Conservation (phyloP, 768 basidiomycete species). For the Coprinopsis cinerea region DNA sequence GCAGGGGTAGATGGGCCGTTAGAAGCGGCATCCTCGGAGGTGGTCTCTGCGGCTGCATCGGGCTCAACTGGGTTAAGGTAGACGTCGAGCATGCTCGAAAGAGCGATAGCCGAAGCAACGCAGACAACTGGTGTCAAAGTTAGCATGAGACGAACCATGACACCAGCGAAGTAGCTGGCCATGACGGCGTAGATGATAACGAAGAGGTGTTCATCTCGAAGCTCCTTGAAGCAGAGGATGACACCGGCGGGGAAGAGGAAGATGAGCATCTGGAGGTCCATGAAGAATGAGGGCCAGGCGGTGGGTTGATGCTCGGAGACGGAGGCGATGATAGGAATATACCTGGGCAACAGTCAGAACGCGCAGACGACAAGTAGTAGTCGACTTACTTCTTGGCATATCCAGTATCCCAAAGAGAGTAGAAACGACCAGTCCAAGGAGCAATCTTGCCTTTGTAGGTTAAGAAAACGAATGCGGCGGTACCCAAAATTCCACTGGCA, state of each 20-base stretch:
- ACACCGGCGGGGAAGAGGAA: constrained; percentile 98
- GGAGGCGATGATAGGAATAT: constrained; percentile 97
- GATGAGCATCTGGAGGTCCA: constrained; percentile 97
- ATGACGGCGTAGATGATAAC: constrained; percentile 97
- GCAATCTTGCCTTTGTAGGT: constrained; percentile 95
- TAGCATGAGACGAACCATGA: constrained; percentile 99
- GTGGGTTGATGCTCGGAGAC: constrained; percentile 99
- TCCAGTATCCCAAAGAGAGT: constrained; percentile 98
- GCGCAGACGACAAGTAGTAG: constrained; percentile 6
- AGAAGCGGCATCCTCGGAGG: constrained; percentile 20
- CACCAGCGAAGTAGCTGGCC: constrained; percentile 97
- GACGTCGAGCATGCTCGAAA: constrained; percentile 82
- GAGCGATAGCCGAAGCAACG: constrained; percentile 84
- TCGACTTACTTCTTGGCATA: constrained; percentile 88
- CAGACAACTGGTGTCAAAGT: constrained; percentile 97
- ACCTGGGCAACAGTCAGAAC: constrained; percentile 36
- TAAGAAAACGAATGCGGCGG: constrained; percentile 66
- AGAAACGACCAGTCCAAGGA: constrained; percentile 99
- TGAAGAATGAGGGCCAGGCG: constrained; percentile 99
- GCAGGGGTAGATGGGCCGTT: constrained; percentile 24
- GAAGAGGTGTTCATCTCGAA: constrained; percentile 96
- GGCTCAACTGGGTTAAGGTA: constrained; percentile 87
- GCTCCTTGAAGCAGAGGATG: constrained; percentile 85
- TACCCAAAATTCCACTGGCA: constrained; percentile 63
- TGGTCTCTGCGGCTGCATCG: constrained; percentile 25